Base-by-base conservation (phyloP, 2,329 filamentous ascomycete species). In the Neurospora sp. region DNA sequence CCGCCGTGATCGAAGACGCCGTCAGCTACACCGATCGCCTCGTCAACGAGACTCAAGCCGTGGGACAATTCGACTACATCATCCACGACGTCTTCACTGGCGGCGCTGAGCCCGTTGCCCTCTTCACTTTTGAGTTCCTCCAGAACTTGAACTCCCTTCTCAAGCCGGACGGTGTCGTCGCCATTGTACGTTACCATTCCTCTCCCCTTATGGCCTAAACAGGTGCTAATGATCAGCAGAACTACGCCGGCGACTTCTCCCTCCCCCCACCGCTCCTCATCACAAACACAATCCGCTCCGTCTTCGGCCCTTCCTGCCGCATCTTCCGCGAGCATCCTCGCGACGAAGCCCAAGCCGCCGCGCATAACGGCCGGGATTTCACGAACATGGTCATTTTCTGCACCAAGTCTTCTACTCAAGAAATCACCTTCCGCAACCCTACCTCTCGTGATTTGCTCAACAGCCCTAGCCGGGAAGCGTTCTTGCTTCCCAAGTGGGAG, bases 1-100 rank as follows among this genome's bases (percentile, higher is more conserved):
- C 87, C 0, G 86, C 91, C n/a, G 87, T 93, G 68, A 90, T 98
- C 73, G 87, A 90, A 68, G 93, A 99, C 76, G 96, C 96, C 0
- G 88, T 93, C 2, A 81, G 82, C n/a, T 97, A 89, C 79, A 86
- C 88, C 19, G 79, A 83, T 66, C 76, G 80, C 68, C 77, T 85
- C 67, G 82, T 82, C 69, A 76, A 80, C 68, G 75, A 80, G 38
- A 75, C 82, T 70, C 78, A 80, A 8, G 79, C 76, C 19, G 71
- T 68, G 19, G 40, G 42, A 42, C 67, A 23, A 8, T 99, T 91
- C 79, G 91, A 97, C 81, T 98, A 97, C 82, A 96, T 99, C 77
- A 86, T 99, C 69, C 96, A 99, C 79, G 96, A 99, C 75, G 96
- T 99, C 33, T 99, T 99, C 79, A 99, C 96, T 0, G 96, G 96